These are phyloP conservation scores for Nigrograna mackinnonii DNA, from an alignment of 2,329 filamentous ascomycete species.

Conservation along the genomic window DNA sequence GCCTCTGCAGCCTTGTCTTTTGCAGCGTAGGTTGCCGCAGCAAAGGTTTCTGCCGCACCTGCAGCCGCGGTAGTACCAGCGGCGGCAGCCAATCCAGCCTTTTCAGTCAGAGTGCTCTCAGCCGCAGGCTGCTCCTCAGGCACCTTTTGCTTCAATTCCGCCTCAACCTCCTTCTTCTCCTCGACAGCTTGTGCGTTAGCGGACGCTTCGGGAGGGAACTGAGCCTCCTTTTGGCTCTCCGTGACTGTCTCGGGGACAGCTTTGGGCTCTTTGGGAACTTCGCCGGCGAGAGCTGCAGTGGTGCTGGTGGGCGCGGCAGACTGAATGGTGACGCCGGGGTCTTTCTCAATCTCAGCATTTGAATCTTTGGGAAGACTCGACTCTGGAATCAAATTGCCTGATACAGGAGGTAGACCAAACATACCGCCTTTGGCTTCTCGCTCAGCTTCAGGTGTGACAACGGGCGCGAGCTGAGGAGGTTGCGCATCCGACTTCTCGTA, in stretches of 20 bases:
- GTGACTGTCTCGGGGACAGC: constrained; percentile 64
- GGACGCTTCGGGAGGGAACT: constrained; percentile 68
- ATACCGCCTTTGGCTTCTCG: constrained; percentile 47
- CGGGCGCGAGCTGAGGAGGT: constrained; percentile 49
- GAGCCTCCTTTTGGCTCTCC: constrained; percentile 71
- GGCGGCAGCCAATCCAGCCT: constrained; percentile 43
- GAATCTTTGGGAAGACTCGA: constrained; percentile 74
- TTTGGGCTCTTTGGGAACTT: constrained; percentile 49
- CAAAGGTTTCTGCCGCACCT: constrained; percentile 38
- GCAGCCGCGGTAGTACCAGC: constrained; percentile 46
- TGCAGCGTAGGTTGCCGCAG: constrained; percentile 30
- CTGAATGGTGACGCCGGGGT: constrained; percentile 45
- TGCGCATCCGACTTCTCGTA: constrained; percentile 78
- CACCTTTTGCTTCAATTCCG: constrained; percentile 71
- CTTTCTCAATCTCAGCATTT: constrained; percentile 42
- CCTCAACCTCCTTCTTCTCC: constrained; percentile 73
- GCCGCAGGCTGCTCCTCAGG: constrained; percentile 60
- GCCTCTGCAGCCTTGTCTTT: constrained; percentile 42
- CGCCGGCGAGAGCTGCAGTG: constrained; percentile 49
- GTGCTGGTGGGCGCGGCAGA: constrained; percentile 49
- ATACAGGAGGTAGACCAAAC: constrained; percentile 52
- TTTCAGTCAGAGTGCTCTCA: constrained; percentile 46
- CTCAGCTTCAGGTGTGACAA: constrained; percentile 48
- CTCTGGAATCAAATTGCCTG: constrained; percentile 75
- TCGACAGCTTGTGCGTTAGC: constrained; percentile 66